These are phyloP conservation scores for Magnolia changhungtana DNA, from an alignment of 164 flowering plant genomes.

Conservation along the genomic window DNA sequence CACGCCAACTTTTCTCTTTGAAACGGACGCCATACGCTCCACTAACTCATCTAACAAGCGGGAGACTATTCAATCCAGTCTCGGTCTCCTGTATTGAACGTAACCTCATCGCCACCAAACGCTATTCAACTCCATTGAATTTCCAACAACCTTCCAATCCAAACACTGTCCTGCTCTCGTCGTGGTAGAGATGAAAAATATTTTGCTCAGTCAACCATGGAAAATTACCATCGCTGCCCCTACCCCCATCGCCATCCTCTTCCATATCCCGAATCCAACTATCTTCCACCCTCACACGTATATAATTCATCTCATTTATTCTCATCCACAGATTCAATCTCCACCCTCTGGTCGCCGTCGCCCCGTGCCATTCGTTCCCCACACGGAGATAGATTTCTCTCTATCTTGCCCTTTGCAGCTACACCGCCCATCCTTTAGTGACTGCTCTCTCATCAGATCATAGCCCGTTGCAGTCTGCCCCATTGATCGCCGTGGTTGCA, in stretches of 20 bases:
- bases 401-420: background rate
- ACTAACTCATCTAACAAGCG: no score
- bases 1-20: no score
- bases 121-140: no score
- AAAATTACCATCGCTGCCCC: background rate
- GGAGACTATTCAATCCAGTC: no score
- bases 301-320: background rate
- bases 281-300: background rate
- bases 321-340: background rate
- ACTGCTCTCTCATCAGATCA: background rate
- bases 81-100: no score
- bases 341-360: background rate
- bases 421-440: background rate
- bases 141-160: no score
- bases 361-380: background rate
- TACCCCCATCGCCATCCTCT: background rate
- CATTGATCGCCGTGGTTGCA: background rate
- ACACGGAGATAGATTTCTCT: background rate
- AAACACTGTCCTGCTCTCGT: no score
- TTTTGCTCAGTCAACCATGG: background rate
- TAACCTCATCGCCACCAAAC: no score
- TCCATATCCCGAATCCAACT: background rate
- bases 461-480: background rate
- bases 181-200: no score
- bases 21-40: no score